A percentile compares a stretch with the other conserved stretches of the same genome.
phyloP scores from a whole-genome alignment of 163 green algal species.

The Chlorella variabilis region DNA sequence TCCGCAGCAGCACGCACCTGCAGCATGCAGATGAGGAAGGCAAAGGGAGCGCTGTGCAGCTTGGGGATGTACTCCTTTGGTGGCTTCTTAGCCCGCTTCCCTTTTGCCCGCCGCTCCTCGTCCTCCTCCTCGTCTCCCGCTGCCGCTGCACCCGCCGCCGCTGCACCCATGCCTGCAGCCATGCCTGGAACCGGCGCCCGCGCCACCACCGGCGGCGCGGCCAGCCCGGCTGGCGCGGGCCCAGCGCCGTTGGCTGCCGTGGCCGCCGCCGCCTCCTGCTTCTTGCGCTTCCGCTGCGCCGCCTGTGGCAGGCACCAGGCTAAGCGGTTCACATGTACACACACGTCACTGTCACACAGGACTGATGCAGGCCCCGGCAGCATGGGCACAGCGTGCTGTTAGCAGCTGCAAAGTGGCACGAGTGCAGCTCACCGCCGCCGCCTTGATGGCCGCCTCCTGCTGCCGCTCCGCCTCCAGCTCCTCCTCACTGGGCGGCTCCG shows the following conservation, averaged over 20 bases:
- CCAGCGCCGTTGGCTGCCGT: background rate
- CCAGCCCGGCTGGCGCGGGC: background rate
- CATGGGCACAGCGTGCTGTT: no score
- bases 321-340: no score
- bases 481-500: conserved; percentile 13
- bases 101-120: background rate
- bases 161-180: background rate
- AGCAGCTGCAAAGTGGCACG: no score
- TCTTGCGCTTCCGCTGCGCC: conserved; percentile 35
- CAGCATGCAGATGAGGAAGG: conserved; percentile 69
- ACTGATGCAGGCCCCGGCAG: no score
- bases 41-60: conserved; percentile 69
- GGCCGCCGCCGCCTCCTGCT: conserved; percentile 3
- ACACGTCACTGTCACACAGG: no score
- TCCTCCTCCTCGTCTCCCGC: conserved; percentile 1
- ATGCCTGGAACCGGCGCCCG: background rate
- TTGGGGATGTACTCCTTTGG: conserved; percentile 51
- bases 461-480: conserved; percentile 28
- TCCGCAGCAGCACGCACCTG: conserved; percentile 41
- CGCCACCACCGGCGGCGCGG: background rate
- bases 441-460: conserved; percentile 7
- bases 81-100: background rate
- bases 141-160: background rate
- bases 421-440: background rate
- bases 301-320: background rate